Evolutionary conservation across 1,284 basidiomycete species (phyloP).

Genomic region (Chalciporus sp.): DNA sequence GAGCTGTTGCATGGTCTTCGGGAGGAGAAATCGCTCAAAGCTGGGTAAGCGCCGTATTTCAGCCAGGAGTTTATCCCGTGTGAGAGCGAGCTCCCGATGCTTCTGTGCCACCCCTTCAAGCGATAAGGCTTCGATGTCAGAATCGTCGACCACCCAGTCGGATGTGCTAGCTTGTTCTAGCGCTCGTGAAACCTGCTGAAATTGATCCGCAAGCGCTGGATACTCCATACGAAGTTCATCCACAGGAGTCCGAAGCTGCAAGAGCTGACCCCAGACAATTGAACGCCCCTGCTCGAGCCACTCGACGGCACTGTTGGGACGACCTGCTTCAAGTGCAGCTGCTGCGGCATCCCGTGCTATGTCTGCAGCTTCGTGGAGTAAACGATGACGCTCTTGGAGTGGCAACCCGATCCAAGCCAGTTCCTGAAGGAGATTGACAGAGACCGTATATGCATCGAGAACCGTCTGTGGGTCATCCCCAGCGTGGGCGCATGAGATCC

Average conservation of each 20-base stretch:
- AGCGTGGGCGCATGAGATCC: neutral
- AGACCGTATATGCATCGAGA: neutral
- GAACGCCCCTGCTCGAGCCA: conserved; percentile 14
- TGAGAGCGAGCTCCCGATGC: neutral
- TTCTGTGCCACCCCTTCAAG: neutral
- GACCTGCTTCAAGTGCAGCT: neutral
- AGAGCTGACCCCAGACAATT: conserved; percentile 5
- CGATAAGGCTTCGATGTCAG: neutral
- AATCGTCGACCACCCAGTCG: too few relatives aligned
- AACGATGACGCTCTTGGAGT: conserved; percentile 3
- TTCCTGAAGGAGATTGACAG: conserved; percentile 2
- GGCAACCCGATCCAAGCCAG: conserved; percentile 6
- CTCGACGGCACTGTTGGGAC: conserved; percentile 2
- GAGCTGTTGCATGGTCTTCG: neutral
- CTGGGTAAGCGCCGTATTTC: neutral
- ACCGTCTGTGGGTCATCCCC: neutral
- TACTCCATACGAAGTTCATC: neutral
- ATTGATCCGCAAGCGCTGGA: neutral
- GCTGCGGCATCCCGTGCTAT: neutral
- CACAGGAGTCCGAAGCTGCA: neutral
- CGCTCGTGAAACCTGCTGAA: neutral
- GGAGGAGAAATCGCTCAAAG: conserved; percentile 1
- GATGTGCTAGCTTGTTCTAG: neutral
- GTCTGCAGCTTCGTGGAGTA: neutral
- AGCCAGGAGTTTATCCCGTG: neutral